Conservation (phyloP, 208 protist species). For the Wallacemonas sp. region DNA sequence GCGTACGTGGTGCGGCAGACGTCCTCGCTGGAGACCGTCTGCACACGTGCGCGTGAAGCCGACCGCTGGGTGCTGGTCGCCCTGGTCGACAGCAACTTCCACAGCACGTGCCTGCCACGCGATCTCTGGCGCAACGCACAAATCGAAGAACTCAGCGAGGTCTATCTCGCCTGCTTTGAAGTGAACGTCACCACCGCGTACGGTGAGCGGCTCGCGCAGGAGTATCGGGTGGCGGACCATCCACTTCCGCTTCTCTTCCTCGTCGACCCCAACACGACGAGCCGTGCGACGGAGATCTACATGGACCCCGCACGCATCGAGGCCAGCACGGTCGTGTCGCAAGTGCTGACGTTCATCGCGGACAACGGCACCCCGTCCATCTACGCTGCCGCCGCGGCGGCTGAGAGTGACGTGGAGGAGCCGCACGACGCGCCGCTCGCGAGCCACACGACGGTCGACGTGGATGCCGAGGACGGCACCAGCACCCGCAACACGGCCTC, state of each 20-base stretch:
- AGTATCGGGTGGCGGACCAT: conserved; percentile 36
- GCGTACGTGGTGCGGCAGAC: conserved; percentile 44
- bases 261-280: conserved; percentile 68
- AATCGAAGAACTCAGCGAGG: conserved; percentile 33
- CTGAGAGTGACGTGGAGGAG: neutral
- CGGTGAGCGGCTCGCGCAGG: conserved; percentile 37
- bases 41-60: conserved; percentile 26
- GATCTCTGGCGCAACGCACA: conserved; percentile 67
- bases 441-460: neutral
- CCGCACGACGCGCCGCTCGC: neutral
- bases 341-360: conserved; percentile 44
- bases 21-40: conserved; percentile 42
- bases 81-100: conserved; percentile 53
- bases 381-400: neutral
- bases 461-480: neutral
- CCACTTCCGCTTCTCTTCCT: conserved; percentile 58
- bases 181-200: conserved; percentile 39
- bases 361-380: conserved; percentile 34
- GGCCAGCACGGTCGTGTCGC: conserved; percentile 38
- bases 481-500: conserved; percentile 13
- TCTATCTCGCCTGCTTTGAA: conserved; percentile 52
- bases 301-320: conserved; percentile 31
- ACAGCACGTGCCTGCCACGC: conserved; percentile 60
- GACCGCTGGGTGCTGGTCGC: conserved; percentile 73
- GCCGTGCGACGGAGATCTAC: conserved; percentile 39